Evolutionary conservation across 176 grass and related monocot genomes (phyloP).

Genomic region (Leersia perrieri): DNA sequence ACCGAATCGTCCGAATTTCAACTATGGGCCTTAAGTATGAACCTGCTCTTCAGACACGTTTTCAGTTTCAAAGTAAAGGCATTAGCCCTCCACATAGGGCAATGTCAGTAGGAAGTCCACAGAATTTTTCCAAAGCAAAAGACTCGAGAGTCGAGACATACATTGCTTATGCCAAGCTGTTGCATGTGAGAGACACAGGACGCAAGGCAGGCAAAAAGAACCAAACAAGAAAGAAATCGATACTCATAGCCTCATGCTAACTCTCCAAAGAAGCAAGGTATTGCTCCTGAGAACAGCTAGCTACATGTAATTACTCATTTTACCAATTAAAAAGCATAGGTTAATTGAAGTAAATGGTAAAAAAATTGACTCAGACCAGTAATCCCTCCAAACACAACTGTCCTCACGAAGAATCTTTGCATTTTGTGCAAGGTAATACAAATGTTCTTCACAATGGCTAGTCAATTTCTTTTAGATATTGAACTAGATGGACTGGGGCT

Average conservation of each 20-base stretch:
- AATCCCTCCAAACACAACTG: neutral
- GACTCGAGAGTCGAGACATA: neutral
- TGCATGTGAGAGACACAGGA: neutral
- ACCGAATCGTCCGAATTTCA: neutral
- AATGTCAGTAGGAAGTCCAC: neutral
- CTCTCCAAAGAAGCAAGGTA: constrained; percentile 39
- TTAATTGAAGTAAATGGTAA: neutral
- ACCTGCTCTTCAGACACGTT: neutral
- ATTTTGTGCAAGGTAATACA: neutral
- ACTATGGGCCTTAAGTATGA: neutral
- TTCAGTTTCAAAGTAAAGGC: neutral
- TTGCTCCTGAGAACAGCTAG: neutral
- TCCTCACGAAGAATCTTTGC: neutral
- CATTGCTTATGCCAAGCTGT: constrained; percentile 4
- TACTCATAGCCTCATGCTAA: neutral
- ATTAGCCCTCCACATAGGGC: neutral
- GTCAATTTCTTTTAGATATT: constrained; percentile 10
- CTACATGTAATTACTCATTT: neutral
- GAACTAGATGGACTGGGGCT: neutral
- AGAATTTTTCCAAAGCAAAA: constrained; percentile 4
- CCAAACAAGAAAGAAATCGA: constrained; percentile 9
- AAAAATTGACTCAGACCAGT: neutral
- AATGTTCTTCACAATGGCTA: neutral
- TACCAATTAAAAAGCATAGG: neutral
- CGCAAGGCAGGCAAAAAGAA: neutral